Conservation (phyloP, 352 stramenopile genomes). For the Phytophthora macrochlamydospora region DNA sequence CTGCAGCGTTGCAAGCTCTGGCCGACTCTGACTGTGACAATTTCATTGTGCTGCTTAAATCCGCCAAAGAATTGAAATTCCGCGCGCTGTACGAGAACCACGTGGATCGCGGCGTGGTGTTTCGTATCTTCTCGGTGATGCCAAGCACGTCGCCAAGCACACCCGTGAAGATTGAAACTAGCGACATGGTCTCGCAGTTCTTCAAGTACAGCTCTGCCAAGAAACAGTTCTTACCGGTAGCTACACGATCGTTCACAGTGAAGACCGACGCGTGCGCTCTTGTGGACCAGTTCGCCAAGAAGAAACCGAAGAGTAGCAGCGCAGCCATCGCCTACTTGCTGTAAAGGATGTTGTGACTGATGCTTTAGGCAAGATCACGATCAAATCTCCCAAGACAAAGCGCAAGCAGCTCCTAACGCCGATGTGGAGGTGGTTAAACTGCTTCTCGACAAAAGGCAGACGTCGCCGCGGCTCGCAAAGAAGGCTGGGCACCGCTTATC, state of each 20-base stretch:
- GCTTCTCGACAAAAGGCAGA: too few species aligned
- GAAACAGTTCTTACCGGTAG: constrained; percentile 72
- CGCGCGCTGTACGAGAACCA: constrained; percentile 74
- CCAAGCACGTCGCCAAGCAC: constrained; percentile 28
- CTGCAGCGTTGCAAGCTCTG: constrained; percentile 47
- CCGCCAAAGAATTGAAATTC: constrained; percentile 74
- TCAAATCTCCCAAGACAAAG: too few species aligned
- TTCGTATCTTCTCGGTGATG: constrained; percentile 50
- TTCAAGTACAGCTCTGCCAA: constrained; percentile 89
- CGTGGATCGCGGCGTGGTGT: constrained; percentile 45
- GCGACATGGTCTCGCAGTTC: constrained; percentile 63
- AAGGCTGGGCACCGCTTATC: too few species aligned
- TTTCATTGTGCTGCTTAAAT: constrained; percentile 81
- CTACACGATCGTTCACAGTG: constrained; percentile 72
- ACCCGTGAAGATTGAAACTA: constrained; percentile 26
- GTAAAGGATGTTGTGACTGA: neutral
- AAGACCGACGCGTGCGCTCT: constrained; percentile 78
- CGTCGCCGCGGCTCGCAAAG: too few species aligned
- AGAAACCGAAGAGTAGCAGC: constrained; percentile 28
- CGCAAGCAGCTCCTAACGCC: too few species aligned
- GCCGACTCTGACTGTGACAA: constrained; percentile 58
- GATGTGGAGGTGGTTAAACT: too few species aligned
- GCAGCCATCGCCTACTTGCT: constrained; percentile 17
- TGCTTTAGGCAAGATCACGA: neutral
- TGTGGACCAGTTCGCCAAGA: constrained; percentile 54